A percentile compares a stretch with the other conserved stretches of the same genome.
phyloP scores from a whole-genome alignment of 1,284 basidiomycete species.

The Fomitopsis betulina region DNA sequence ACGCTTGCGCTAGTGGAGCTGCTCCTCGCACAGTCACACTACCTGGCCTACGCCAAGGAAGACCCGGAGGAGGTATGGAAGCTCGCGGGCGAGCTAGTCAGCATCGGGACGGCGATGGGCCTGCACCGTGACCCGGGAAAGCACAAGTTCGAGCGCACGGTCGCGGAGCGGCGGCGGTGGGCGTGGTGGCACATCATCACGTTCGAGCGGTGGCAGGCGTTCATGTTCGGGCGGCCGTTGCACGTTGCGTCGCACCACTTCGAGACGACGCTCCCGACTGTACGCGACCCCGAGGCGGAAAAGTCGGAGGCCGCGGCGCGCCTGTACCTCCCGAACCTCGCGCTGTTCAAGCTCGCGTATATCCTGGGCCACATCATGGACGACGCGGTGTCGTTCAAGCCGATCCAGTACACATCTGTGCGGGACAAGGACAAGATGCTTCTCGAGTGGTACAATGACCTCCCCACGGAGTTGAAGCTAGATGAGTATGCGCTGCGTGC shows the following conservation, averaged over 20 bases:
- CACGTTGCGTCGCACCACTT: constrained; percentile 74
- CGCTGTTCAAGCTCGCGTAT: constrained; percentile 69
- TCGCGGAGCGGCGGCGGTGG: constrained; percentile 74
- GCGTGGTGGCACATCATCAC: constrained; percentile 83
- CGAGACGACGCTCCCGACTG: constrained; percentile 68
- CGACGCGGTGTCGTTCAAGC: constrained; percentile 69
- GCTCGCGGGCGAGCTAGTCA: constrained; percentile 64
- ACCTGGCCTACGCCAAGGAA: constrained; percentile 64
- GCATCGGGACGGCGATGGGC: constrained; percentile 74
- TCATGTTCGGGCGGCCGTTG: constrained; percentile 77
- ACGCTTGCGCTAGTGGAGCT: constrained; percentile 73
- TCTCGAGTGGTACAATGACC: constrained; percentile 64
- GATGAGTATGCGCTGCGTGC: constrained; percentile 70
- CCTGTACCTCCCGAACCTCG: constrained; percentile 66
- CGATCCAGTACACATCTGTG: constrained; percentile 70
- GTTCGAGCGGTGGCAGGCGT: constrained; percentile 79
- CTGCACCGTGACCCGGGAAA: constrained; percentile 76
- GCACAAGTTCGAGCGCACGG: constrained; percentile 60
- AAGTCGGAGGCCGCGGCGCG: constrained; percentile 40
- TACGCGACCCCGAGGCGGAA: constrained; percentile 54
- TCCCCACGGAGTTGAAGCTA: constrained; percentile 67
- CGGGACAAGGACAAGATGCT: constrained; percentile 64
- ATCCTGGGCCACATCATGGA: constrained; percentile 80
- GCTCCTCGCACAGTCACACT: constrained; percentile 62
- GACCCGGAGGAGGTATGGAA: constrained; percentile 78